Evolutionary conservation across 306 rosid genomes (phyloP), one percentile per base, ranked within the genome.

Genomic region (Vigna mungo): DNA sequence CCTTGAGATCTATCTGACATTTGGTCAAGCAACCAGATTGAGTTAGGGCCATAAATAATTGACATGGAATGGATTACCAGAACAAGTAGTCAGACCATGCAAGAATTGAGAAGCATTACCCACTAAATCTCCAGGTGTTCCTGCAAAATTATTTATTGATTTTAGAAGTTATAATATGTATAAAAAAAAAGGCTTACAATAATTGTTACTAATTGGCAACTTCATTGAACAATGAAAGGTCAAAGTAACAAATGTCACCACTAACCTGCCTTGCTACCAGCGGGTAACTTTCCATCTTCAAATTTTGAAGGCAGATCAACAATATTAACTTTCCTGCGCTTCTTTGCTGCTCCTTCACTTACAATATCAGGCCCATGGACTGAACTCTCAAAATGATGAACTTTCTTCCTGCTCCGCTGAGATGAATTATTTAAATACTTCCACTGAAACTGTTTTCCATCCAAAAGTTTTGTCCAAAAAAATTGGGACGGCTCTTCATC

Each of bases 391-490:
- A 73, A 75, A 78, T 30, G 77, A 48, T 83, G 85, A 78, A 69
- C 87, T 74, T 88, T 89, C 82, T 91, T 95, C 61, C 99, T 81
- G 77, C 81, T 95, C 76, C 99, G 86, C 71, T 83, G 93, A 61
- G 90, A 85, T 44, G 85, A 84, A 84, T 79, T 80, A 52, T 53
- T 53, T 58, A 71, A 61, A 84, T 86, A 91, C 78, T 88, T 95
- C 99, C 97, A 92, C 60, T 2, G 84, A 76, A 90, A 92, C 70
- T 72, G 81, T 87, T 86, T 90, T 72, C 89, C 92, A 43, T 84
- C 95, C 47, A 91, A 85, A 55, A 95, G 77, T 72, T 89, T 84
- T 54, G 84, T 60, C 99, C 99, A 95, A 78, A 90, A 95, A 36
- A 75, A 2, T 71, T 71, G 88, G 53, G 91, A 86, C n/a, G 85